These are phyloP conservation scores for Solanum medicagineum DNA, from an alignment of 257 asterid species.

Conservation along the genomic window DNA sequence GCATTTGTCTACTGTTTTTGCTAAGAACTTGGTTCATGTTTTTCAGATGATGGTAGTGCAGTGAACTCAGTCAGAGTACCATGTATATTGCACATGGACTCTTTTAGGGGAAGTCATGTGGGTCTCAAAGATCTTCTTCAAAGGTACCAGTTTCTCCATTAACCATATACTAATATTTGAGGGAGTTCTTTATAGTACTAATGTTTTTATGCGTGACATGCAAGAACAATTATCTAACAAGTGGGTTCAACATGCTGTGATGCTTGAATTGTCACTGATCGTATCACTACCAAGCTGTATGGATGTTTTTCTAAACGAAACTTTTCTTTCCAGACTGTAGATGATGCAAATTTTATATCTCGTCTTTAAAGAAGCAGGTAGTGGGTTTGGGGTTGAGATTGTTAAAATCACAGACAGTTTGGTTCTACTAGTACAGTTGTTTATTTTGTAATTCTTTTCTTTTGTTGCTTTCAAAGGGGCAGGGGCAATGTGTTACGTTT, in stretches of 20 bases:
- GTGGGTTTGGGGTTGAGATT: not conserved
- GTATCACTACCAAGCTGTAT: not conserved
- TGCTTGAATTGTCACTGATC: not conserved
- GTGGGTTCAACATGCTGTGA: not conserved
- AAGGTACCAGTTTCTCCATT: constrained; percentile 8
- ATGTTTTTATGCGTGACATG: not conserved
- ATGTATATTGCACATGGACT: constrained; percentile 44
- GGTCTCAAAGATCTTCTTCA: constrained; percentile 27
- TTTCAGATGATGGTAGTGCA: constrained; percentile 40
- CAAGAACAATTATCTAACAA: not conserved
- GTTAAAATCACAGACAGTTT: not conserved
- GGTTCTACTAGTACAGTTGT: not conserved
- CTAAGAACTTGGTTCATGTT: not conserved
- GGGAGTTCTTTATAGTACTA: not conserved
- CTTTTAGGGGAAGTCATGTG: constrained; percentile 32
- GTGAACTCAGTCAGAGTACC: constrained; percentile 25
- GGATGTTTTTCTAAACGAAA: not conserved
- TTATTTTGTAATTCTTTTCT: not conserved
- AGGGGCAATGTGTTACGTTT: not conserved
- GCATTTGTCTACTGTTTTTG: not conserved
- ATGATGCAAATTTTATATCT: not conserved
- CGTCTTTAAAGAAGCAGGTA: not conserved
- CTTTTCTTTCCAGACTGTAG: not conserved
- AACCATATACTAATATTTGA: not conserved
- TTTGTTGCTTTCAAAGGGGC: not conserved